Base-by-base conservation (phyloP, 441 rosid species). In the Adansonia grandidieri region DNA sequence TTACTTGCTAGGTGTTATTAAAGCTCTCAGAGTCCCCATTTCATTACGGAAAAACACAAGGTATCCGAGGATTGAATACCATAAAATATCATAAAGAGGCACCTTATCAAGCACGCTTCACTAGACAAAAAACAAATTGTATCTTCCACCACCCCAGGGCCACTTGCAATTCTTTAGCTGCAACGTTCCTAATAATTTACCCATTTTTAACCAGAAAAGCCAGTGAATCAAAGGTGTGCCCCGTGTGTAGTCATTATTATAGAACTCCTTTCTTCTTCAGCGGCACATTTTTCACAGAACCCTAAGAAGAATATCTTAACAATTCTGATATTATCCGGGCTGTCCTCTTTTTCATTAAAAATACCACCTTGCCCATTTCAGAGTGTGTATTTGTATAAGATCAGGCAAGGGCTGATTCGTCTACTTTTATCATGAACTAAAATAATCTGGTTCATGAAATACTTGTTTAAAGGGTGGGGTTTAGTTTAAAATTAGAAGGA, bases 401-500 rank as follows among this genome's bases (percentile, higher is more conserved):
- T 14, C 24, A 74, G 75, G 51, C 48, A 61, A 80, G 73, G 77
- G 77, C 65, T n/a, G 42, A 48, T 56, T 6, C 17, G 72, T 75
- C 28, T 53, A 14, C 28, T 28, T 37, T 72, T 68, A 68, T 19
- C 20, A 51, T 57, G 22, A 13, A 3, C 50, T 37, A 56, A 20
- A 64, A 6, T 47, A 47, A 44, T 19, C 37, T 44, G 62, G 19
- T 60, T 62, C 20, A 11, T 19, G 63, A 20, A 53, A 37, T 67
- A 40, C 37, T 37, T 79, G 60, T 75, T 51, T 22, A 48, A 28
- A 47, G 47, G 10, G 14, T 13, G 42, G 57, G 22, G 19, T 68
- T 79, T 81, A 58, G 74, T 81, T 80, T 71, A 83, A 72, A 70
- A 74, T 56, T 42, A 71, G 81, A 80, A 73, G 76, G 76, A 82